These are phyloP conservation scores for Apiospora marii DNA, from an alignment of 2,329 filamentous ascomycete species.

Conservation along the genomic window DNA sequence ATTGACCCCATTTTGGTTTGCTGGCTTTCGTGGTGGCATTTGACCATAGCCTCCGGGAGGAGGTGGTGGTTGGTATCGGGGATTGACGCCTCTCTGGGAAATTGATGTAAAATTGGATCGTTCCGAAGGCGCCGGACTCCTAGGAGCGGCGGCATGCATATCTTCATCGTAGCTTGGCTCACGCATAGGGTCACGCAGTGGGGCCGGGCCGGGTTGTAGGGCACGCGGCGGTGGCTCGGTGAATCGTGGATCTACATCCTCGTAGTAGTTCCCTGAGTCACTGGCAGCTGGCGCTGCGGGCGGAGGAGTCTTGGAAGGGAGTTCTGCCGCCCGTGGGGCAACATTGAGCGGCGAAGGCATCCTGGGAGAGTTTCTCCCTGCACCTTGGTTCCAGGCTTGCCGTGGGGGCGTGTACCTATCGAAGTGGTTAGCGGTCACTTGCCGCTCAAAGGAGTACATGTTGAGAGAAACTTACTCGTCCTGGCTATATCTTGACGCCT, in stretches of 20 bases:
- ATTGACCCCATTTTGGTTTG: conserved; percentile 71
- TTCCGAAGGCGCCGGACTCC: conserved; percentile 81
- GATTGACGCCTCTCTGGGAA: conserved; percentile 87
- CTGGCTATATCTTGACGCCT: conserved; percentile 75
- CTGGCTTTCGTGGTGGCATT: conserved; percentile 53
- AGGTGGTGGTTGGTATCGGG: conserved; percentile 62
- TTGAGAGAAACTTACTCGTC: conserved; percentile 70
- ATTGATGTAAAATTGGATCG: conserved; percentile 89
- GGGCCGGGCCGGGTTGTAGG: conserved; percentile 38
- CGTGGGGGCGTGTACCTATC: conserved; percentile 64
- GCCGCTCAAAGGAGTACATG: neutral
- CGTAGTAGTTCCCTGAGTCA: conserved; percentile 73
- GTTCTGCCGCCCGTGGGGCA: conserved; percentile 46
- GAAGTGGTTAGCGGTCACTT: conserved; percentile 1
- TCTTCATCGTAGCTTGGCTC: conserved; percentile 63
- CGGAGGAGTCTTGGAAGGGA: conserved; percentile 45
- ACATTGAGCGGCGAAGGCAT: conserved; percentile 54
- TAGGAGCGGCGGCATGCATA: conserved; percentile 60
- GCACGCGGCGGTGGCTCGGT: conserved; percentile 53
- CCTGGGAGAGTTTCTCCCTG: conserved; percentile 53
- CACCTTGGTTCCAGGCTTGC: conserved; percentile 61
- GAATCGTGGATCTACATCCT: conserved; percentile 92
- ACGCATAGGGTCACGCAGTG: conserved; percentile 33
- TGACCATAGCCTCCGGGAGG: conserved; percentile 52
- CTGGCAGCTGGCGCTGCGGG: conserved; percentile 40